Evolutionary conservation across 805 yeast genomes (phyloP).

Genomic region (Zygoascus tannicola): DNA sequence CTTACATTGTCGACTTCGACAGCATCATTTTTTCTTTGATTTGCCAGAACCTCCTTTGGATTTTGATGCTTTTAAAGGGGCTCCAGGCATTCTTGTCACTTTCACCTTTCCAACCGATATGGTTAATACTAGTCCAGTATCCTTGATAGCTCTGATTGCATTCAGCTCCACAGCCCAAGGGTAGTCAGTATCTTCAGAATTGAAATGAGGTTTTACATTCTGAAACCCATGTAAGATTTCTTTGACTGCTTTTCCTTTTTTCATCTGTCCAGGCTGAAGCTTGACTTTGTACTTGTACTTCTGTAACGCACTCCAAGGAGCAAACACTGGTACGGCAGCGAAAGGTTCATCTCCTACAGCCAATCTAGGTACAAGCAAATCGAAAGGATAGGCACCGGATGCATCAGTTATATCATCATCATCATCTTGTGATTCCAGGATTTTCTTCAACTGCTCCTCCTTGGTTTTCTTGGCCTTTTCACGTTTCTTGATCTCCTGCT

Average conservation of each 20-base stretch:
- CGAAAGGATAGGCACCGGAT: constrained; percentile 34
- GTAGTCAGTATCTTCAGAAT: constrained; percentile 38
- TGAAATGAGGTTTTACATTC: constrained; percentile 26
- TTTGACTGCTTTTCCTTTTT: constrained; percentile 77
- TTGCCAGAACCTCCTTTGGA: constrained; percentile 4
- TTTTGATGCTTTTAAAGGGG: constrained; percentile 12
- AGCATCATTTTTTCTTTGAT: constrained; percentile 7
- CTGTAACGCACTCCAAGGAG: constrained; percentile 78
- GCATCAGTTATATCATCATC: constrained; percentile 27
- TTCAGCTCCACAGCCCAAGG: constrained; percentile 70
- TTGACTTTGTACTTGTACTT: constrained; percentile 76
- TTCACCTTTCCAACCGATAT: constrained; percentile 68
- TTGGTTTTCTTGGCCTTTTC: constrained; percentile 33
- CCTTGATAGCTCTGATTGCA: constrained; percentile 45
- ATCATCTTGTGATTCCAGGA: constrained; percentile 28
- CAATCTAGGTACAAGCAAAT: constrained; percentile 27
- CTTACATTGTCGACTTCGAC: too few relatives aligned
- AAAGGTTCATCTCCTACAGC: constrained; percentile 40
- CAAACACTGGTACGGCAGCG: constrained; percentile 77
- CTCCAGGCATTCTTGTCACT: constrained; percentile 26
- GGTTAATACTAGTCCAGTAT: constrained; percentile 55
- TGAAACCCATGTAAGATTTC: constrained; percentile 57
- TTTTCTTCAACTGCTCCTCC: constrained; percentile 37
- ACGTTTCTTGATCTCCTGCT: constrained; percentile 27
- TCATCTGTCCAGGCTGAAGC: constrained; percentile 64